A percentile compares a stretch with the other conserved stretches of the same genome.
Conservation (phyloP, 2,329 filamentous ascomycete species). For the Cercospora sp. region DNA sequence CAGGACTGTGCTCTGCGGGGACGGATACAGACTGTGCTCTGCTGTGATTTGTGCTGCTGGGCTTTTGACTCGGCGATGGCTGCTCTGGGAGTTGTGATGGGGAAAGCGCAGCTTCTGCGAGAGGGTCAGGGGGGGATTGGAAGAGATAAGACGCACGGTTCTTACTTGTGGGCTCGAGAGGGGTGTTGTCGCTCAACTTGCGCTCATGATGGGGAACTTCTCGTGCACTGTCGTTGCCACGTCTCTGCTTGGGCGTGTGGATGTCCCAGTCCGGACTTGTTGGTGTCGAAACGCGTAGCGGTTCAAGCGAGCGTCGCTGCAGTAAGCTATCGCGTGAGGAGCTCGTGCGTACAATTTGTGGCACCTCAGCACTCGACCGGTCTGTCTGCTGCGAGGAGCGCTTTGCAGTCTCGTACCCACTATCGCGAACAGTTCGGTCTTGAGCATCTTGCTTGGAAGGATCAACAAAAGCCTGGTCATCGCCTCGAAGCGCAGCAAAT, state of each 20-base stretch:
- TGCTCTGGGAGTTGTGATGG: slow-evolving; percentile 7
- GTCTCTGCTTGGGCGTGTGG: slow-evolving; percentile 26
- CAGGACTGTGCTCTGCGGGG: slow-evolving; percentile 9
- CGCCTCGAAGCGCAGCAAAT: slow-evolving; percentile 19
- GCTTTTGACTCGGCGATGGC: slow-evolving; percentile 14
- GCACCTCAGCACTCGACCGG: slow-evolving; percentile 19
- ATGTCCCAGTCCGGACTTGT: slow-evolving; percentile 24
- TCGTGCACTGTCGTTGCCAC: slow-evolving; percentile 13
- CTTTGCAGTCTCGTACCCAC: slow-evolving; percentile 43
- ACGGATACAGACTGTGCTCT: slow-evolving; percentile 5
- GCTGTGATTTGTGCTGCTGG: slow-evolving; percentile 1
- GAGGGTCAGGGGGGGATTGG: slow-evolving; percentile 42
- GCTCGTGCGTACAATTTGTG: slow-evolving; percentile 25
- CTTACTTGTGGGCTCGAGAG: slow-evolving; percentile 47
- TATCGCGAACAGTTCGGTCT: slow-evolving; percentile 43
- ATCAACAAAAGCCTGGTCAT: not conserved
- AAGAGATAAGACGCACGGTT: slow-evolving; percentile 51
- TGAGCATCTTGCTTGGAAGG: slow-evolving; percentile 6
- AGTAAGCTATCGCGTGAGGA: slow-evolving; percentile 34
- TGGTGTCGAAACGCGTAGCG: slow-evolving; percentile 32
- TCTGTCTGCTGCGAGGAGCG: slow-evolving; percentile 27
- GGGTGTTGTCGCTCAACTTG: slow-evolving; percentile 34
- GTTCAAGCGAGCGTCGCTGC: slow-evolving; percentile 34
- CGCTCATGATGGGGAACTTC: slow-evolving; percentile 21
- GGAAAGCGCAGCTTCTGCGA: slow-evolving; percentile 17